Conservation (phyloP, 2,329 filamentous ascomycete genomes). For the Domatiomyces catenatus region DNA sequence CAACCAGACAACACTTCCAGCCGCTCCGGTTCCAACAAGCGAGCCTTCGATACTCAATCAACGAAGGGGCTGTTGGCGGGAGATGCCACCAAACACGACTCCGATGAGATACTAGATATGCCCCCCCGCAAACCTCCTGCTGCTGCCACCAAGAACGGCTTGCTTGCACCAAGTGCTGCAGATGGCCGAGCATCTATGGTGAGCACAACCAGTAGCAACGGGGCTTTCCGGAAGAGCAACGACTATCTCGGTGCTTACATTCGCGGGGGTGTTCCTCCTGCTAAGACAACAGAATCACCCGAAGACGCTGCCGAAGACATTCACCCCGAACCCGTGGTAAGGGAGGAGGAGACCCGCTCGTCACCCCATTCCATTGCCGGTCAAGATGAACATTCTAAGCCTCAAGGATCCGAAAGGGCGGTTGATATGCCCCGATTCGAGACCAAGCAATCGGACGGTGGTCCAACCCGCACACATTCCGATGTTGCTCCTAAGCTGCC, state of each 20-base stretch:
- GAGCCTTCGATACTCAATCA: background rate
- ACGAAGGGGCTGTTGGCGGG: background rate
- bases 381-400: background rate
- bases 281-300: constrained; percentile 1
- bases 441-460: background rate
- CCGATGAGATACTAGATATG: background rate
- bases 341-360: background rate
- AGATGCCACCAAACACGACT: background rate
- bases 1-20: constrained; percentile 37
- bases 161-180: constrained; percentile 8
- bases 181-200: constrained; percentile 11
- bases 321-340: background rate
- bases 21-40: constrained; percentile 35
- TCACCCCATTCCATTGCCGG: background rate
- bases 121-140: background rate
- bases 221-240: constrained; percentile 23
- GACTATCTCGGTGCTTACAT: constrained; percentile 26
- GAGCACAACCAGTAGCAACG: constrained; percentile 18
- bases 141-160: constrained; percentile 2
- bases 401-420: background rate
- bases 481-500: background rate
- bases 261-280: constrained; percentile 17
- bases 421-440: background rate
- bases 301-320: background rate
- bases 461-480: background rate